Base-by-base conservation (phyloP, 768 basidiomycete species). In the Tephrocybe sp. region DNA sequence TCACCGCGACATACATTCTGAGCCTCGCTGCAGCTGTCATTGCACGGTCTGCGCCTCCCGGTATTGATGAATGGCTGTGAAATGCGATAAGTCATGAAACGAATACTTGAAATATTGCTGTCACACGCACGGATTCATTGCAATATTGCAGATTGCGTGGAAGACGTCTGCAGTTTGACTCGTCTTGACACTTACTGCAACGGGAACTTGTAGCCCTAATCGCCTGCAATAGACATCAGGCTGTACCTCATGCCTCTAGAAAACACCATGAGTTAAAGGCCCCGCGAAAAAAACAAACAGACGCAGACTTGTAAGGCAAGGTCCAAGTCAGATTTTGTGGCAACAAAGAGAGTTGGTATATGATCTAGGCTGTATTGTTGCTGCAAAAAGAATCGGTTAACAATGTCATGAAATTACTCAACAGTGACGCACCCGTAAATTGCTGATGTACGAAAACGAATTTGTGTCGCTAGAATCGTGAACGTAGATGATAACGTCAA, bases 401-500 rank as follows among this genome's bases (percentile, higher is more conserved):
- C n/a, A 12, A 47, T 16, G 51, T 16, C 30, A 48, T 22, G 17
- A 26, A 3, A 3, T 26, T 4, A 46, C 31, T 17, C 33, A 5
- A 36, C 41, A 48, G 26, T 42, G 9, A 48, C 67, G 60, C 65
- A 96, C 94, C 66, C 96, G 82, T 61, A 98, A 73, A 71, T 96
- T 97, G 60, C 92, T 95, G 66, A 99, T 93, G 70, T 98, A 97
- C 41, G 92, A 95, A 67, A 99, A 99, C 9, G 93, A 97, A 70
- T 99, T 98, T 35, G 96, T 98, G 65, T 99, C 96, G 64, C 92
- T 94, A 41, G 95, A 98, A 69, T 99, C 96, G 62, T 98, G 85
- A 30, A 98, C 93, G 65, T 96, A 98, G 56, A 95, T 80, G 54
- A 98, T 89, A 36, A 98, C 91, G 68, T 99, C 96, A 16, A 91